Evolutionary conservation across 768 basidiomycete genomes (phyloP), one percentile per base, ranked within the genome.

Genomic region (Lepiota subincarnata): DNA sequence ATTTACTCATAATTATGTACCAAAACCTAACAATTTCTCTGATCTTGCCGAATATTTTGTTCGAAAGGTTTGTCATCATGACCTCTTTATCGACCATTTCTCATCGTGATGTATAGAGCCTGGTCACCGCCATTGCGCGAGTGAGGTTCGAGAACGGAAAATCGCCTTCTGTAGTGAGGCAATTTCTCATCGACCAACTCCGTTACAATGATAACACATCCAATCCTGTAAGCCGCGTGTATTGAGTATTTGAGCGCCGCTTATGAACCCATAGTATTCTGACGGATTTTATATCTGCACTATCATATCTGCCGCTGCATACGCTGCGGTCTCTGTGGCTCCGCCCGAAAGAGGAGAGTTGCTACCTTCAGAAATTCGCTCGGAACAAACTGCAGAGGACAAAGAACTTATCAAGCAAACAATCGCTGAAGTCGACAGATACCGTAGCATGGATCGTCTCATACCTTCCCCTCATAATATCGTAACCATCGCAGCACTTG

Each of bases 391-490:
- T 59, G 72, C 73, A 19, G 86, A 91, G 64, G 89, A 90, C 59
- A 73, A 72, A 22, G 79, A 81, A 35, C 74, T 95, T 10, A 67
- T 95, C 45, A 84, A 85, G 60, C 83, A 87, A 59, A 89, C 87
- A 1, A 66, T 87, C 41, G 78, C 84, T 16, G 92, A 96, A 65
- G 82, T 98, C 28, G 90, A 93, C 62, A 81, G 96, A 40, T 96
- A 95, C 71, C 85, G 92, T 53, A 91, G 85, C 62, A 92, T 97
- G 86, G 97, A 99, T 68, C 79, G 94, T 50, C 76, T 98, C 13
- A 94, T 98, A 53, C 93, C 97, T 7, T 96, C 95, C 1, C 84
- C 86, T 44, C 93, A 96, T 61, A 99, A 99, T 64, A 83, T 92
- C 31, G 88, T 98, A 22, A 95, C 97, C 0, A 80, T 89, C 45